Evolutionary conservation across 1,284 basidiomycete genomes (phyloP).

Genomic region (Ustilago trichophora): DNA sequence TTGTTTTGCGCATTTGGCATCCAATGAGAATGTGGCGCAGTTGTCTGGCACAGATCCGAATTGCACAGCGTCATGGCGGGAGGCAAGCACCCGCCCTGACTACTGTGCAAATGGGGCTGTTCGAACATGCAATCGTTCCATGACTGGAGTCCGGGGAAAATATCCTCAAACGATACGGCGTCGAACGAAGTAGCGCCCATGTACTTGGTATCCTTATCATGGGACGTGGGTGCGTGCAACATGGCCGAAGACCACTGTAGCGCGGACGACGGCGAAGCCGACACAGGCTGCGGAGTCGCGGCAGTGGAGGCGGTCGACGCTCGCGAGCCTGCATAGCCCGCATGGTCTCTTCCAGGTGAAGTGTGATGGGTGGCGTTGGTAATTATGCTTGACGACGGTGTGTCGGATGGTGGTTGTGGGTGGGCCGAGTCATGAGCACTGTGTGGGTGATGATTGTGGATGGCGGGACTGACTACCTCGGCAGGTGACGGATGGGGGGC

Average conservation of each 20-base stretch:
- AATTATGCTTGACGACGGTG: constrained; percentile 29
- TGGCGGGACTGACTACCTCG: constrained; percentile 1
- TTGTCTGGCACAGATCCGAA: constrained; percentile 16
- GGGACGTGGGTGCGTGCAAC: constrained; percentile 2
- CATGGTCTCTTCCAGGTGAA: constrained; percentile 3
- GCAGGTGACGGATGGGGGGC: constrained; percentile 3
- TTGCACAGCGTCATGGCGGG: constrained; percentile 43
- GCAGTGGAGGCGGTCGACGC: constrained; percentile 25
- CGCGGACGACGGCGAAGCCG: constrained; percentile 10
- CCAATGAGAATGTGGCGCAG: constrained; percentile 39
- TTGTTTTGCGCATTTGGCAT: constrained; percentile 9
- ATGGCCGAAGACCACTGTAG: constrained; percentile 9
- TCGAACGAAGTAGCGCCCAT: constrained; percentile 1
- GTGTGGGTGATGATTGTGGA: constrained; percentile 3
- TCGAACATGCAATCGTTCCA: constrained; percentile 38
- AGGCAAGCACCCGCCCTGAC: constrained; percentile 37
- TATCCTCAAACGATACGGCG: constrained; percentile 22
- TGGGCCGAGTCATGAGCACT: neutral
- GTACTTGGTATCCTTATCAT: constrained; percentile 13
- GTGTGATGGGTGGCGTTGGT: constrained; percentile 20
- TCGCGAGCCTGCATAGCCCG: constrained; percentile 7
- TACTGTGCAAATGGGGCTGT: constrained; percentile 37
- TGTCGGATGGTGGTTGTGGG: constrained; percentile 16
- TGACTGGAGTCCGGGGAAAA: constrained; percentile 23
- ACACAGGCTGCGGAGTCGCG: constrained; percentile 21